Percentiles rank a stretch among this genome's conserved stretches.
phyloP scores from a whole-genome alignment of 768 basidiomycete species.

The Russula sp. region DNA sequence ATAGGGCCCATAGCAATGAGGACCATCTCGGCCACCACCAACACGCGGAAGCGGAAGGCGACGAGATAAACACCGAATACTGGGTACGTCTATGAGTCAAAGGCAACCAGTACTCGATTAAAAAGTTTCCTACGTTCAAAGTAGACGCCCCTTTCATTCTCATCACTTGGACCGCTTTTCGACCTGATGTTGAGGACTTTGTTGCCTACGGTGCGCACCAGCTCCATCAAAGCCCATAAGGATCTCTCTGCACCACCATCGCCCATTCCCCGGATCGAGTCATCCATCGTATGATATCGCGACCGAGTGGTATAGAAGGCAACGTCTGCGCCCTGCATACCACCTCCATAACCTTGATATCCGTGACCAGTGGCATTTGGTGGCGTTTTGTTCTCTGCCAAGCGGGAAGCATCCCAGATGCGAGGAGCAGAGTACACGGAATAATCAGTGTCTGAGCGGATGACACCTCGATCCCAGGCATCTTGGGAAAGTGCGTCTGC shows the following conservation, averaged over 20 bases:
- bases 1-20: conserved; percentile 61
- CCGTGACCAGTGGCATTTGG: neutral
- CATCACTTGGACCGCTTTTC: conserved; percentile 24
- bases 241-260: conserved; percentile 45
- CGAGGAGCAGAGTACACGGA: conserved; percentile 47
- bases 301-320: conserved; percentile 74
- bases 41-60: conserved; percentile 44
- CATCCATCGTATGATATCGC: conserved; percentile 71
- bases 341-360: conserved; percentile 26
- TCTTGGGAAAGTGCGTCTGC: conserved; percentile 66
- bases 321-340: conserved; percentile 67
- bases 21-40: conserved; percentile 54
- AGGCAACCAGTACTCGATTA: neutral
- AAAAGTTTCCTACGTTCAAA: conserved; percentile 56
- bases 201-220: conserved; percentile 47
- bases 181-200: conserved; percentile 42
- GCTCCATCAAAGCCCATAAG: conserved; percentile 79
- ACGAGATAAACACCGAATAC: conserved; percentile 56
- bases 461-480: conserved; percentile 55
- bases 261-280: conserved; percentile 53
- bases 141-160: conserved; percentile 44
- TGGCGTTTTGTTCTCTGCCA: neutral
- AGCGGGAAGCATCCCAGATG: neutral
- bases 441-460: conserved; percentile 72
- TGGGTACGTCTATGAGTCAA: conserved; percentile 27